Base-by-base conservation (phyloP, 768 basidiomycete genomes). In the Tricholoma terreum region DNA sequence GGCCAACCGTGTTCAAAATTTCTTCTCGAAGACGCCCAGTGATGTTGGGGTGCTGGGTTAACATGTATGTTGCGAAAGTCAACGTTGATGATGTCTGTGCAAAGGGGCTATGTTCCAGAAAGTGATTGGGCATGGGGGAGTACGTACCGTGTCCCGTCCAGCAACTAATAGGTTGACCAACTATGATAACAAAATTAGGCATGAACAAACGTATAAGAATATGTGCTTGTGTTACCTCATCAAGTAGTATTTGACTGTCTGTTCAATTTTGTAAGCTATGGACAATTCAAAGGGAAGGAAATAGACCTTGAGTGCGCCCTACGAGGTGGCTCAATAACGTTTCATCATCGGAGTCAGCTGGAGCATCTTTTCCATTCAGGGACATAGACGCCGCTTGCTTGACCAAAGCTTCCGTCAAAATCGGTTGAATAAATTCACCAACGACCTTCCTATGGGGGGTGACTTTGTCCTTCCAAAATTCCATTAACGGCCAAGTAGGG, bases 31-130 rank as follows among this genome's bases (percentile, higher is more conserved):
- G 76, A 6, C 75, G 73, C 4, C 61, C 50, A 0, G 80, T 60
- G n/a, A 84, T 73, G 4, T 76, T 59, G 1, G 82, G 84, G 59
- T 84, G 75, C 62, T 79, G 71, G 0, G 84, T 73, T 5, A 86
- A 77, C 70, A 80, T 78, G 65, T 86, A 86, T 6, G 78, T 65
- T 1, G 77, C 76, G 64, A 80, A 84, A 0, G 84, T 83, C 42
- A 85, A 70, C 9, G 75, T 76, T 33, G 74, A 71, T 5, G 84
- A 80, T 6, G 79, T 81, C 79, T 80, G 46, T 2, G 15, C 4
- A 22, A 22, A 17, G 14, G 6, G 10, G 10, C 14, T 40, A 15
- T 46, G 15, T 22, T 45, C 33, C 3, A 50, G 52, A 17, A 4
- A 45, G 15, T 17, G 3, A 15, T 36, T 56, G 24, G 49, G 42